Evolutionary conservation across 1,139 yeast genomes (phyloP).

Genomic region (Yamadazyma atmosphaerica): DNA sequence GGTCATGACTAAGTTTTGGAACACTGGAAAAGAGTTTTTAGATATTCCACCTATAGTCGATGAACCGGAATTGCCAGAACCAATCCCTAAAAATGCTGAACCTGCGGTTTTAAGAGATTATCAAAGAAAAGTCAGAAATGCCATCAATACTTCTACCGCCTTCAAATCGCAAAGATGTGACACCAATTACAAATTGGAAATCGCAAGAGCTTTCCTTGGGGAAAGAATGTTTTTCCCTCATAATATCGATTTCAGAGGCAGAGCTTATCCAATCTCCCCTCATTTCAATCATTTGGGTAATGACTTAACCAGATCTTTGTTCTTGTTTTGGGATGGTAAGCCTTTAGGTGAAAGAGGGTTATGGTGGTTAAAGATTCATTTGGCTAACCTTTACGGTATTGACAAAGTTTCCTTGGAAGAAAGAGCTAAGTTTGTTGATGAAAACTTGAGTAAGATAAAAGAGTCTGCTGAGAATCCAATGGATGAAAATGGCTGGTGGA

Average conservation of each 20-base stretch:
- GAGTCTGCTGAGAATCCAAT: constrained; percentile 76
- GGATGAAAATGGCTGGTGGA: constrained; percentile 73
- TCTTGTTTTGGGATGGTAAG: constrained; percentile 87
- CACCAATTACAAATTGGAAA: constrained; percentile 87
- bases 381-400: constrained; percentile 84
- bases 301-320: constrained; percentile 83
- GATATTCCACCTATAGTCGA: constrained; percentile 72
- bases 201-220: constrained; percentile 88
- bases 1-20: constrained; percentile 80
- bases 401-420: constrained; percentile 82
- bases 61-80: constrained; percentile 59
- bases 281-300: constrained; percentile 81
- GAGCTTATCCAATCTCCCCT: constrained; percentile 93
- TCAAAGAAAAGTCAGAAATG: constrained; percentile 57
- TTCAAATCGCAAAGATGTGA: constrained; percentile 90
- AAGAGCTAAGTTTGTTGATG: constrained; percentile 71
- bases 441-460: constrained; percentile 58
- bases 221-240: constrained; percentile 94
- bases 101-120: constrained; percentile 72
- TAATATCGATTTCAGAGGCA: constrained; percentile 90
- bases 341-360: constrained; percentile 74
- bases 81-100: constrained; percentile 67
- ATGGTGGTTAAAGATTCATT: constrained; percentile 85
- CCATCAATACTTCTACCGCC: constrained; percentile 62
- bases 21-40: constrained; percentile 72